phyloP scores from a whole-genome alignment of 2,329 filamentous ascomycete genomes.

The Monilinia polystroma region DNA sequence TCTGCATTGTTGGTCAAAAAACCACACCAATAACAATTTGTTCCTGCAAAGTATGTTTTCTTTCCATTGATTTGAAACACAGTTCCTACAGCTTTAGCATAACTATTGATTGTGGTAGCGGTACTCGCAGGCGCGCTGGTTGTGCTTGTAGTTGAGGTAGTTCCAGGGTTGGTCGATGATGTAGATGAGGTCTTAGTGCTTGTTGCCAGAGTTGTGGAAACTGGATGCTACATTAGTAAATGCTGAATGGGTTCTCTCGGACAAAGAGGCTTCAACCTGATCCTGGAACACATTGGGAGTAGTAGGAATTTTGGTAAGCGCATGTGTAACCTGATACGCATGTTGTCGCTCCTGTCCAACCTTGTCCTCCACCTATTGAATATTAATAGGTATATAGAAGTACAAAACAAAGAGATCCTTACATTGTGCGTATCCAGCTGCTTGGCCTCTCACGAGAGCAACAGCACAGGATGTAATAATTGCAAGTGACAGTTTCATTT shows the following conservation, averaged over 20 bases:
- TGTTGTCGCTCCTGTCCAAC: slow-evolving; percentile 12
- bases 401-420: neutral
- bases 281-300: slow-evolving; percentile 20
- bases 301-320: slow-evolving; percentile 1
- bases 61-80: slow-evolving; percentile 47
- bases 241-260: neutral
- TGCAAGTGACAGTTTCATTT: slow-evolving; percentile 17
- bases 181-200: slow-evolving; percentile 7
- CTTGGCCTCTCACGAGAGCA: slow-evolving; percentile 15
- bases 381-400: neutral
- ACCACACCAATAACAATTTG: slow-evolving; percentile 56
- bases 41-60: slow-evolving; percentile 52
- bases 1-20: slow-evolving; percentile 55
- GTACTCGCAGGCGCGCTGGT: slow-evolving; percentile 19
- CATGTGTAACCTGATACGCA: slow-evolving; percentile 15
- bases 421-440: slow-evolving; percentile 15
- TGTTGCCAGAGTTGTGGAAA: slow-evolving; percentile 10
- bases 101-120: slow-evolving; percentile 27
- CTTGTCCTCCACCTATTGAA: slow-evolving; percentile 15
- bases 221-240: neutral
- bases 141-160: slow-evolving; percentile 22
- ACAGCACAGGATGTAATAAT: slow-evolving; percentile 3
- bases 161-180: slow-evolving; percentile 13
- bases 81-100: slow-evolving; percentile 35
- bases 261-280: neutral